A percentile compares a stretch with the other conserved stretches of the same genome.
These are phyloP conservation scores for Polytrichum commune DNA, from an alignment of 225 moss, liverwort and hornwort genomes.

Conservation along the genomic window DNA sequence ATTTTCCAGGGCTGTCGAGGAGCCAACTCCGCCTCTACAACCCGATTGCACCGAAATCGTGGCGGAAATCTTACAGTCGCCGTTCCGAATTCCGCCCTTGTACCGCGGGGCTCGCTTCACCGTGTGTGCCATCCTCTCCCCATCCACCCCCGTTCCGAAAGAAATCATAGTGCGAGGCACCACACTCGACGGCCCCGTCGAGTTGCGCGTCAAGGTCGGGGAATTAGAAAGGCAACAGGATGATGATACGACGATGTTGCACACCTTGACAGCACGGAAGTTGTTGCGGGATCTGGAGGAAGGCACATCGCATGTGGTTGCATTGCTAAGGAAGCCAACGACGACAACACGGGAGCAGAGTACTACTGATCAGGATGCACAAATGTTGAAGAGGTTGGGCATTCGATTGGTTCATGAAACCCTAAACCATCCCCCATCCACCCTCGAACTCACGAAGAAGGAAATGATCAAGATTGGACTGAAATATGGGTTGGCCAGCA, in stretches of 20 bases:
- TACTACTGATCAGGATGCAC: background rate
- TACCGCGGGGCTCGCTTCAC: constrained; percentile 22
- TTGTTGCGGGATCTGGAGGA: constrained; percentile 52
- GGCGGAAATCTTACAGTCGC: constrained; percentile 16
- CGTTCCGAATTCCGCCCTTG: constrained; percentile 24
- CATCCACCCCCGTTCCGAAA: constrained; percentile 9
- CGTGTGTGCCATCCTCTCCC: constrained; percentile 15
- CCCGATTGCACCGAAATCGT: constrained; percentile 6
- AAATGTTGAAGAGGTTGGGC: background rate
- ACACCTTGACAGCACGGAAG: constrained; percentile 35
- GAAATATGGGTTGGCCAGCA: constrained; percentile 22
- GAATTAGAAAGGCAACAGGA: background rate
- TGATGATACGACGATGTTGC: constrained; percentile 5
- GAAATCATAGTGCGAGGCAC: constrained; percentile 18
- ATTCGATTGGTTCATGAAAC: constrained; percentile 7
- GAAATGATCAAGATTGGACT: constrained; percentile 27
- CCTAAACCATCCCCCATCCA: constrained; percentile 5
- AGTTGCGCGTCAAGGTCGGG: constrained; percentile 17
- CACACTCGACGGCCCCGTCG: constrained; percentile 16
- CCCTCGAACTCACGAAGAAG: constrained; percentile 15
- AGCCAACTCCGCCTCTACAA: background rate
- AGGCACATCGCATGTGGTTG: constrained; percentile 27
- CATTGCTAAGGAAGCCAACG: constrained; percentile 11
- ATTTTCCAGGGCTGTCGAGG: background rate
- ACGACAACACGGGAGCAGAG: background rate